Percentiles rank a stretch among this genome's conserved stretches.
Evolutionary conservation across 257 asterid genomes (phyloP).

Genomic region (Scutellaria minor): DNA sequence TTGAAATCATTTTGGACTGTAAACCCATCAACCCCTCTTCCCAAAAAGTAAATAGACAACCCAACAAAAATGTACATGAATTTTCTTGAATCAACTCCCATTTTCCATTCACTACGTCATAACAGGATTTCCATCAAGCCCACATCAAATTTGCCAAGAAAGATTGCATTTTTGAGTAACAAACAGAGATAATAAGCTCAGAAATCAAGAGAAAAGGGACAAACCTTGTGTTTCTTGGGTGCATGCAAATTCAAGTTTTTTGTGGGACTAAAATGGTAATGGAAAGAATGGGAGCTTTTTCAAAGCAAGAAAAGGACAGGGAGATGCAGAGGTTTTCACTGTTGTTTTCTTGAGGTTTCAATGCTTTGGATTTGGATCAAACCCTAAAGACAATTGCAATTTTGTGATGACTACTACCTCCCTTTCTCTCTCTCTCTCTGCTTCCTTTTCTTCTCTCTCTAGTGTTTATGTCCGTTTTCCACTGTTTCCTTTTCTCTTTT

Average conservation of each 20-base stretch:
- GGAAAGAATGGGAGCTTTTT: constrained; percentile 2
- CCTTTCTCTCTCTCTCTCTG: constrained; percentile 12
- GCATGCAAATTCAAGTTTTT: constrained; percentile 42
- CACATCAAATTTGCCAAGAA: constrained; percentile 27
- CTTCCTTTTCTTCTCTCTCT: background rate
- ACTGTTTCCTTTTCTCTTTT: background rate
- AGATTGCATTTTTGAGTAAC: constrained; percentile 9
- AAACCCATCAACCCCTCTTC: constrained; percentile 39
- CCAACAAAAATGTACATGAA: constrained; percentile 38
- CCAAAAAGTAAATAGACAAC: constrained; percentile 34
- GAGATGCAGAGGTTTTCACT: constrained; percentile 13
- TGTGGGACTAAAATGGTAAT: constrained; percentile 25
- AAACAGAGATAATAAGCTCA: constrained; percentile 23
- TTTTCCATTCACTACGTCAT: constrained; percentile 33
- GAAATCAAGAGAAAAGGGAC: constrained; percentile 22
- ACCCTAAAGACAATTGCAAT: constrained; percentile 43
- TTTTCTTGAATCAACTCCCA: constrained; percentile 42
- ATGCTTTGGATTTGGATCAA: constrained; percentile 42
- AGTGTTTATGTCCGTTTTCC: background rate
- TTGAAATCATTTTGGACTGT: constrained; percentile 70
- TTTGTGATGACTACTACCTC: constrained; percentile 27
- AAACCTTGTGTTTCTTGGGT: constrained; percentile 35
- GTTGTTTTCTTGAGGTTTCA: constrained; percentile 32
- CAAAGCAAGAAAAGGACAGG: constrained; percentile 3
- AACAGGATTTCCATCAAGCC: constrained; percentile 36